phyloP scores from a whole-genome alignment of 345 rosid species.

The Populus alba region DNA sequence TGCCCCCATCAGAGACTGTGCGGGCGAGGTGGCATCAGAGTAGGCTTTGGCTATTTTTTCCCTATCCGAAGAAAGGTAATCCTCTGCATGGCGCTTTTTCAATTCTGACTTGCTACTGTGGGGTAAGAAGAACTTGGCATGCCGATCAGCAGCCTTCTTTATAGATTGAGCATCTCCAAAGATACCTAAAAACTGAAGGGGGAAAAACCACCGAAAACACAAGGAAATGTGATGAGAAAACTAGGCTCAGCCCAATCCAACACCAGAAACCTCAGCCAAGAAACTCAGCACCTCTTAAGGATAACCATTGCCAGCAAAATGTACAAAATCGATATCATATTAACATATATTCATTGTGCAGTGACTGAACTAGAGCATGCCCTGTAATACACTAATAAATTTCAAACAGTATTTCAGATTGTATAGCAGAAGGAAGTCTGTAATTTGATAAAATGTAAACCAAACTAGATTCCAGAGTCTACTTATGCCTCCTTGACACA shows the following conservation, averaged over 20 bases:
- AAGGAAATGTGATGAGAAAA: background rate
- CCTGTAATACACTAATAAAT: background rate
- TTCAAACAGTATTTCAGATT: background rate
- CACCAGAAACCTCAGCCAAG: background rate
- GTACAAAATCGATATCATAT: background rate
- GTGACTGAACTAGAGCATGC: background rate
- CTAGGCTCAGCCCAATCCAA: background rate
- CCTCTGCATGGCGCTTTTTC: conserved; percentile 85
- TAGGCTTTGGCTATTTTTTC: conserved; percentile 72
- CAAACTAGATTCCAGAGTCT: background rate
- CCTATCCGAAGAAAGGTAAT: conserved; percentile 71
- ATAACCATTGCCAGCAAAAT: background rate
- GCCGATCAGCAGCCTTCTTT: conserved; percentile 76
- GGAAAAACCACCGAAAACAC: background rate
- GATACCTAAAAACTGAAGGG: conserved; percentile 69
- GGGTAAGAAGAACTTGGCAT: conserved; percentile 68
- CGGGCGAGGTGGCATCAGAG: conserved; percentile 49
- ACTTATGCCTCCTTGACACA: background rate
- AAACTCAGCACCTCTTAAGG: background rate
- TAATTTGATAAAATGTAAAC: background rate
- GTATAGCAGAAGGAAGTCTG: background rate
- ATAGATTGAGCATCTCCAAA: conserved; percentile 67
- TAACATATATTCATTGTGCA: background rate
- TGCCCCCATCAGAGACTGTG: conserved; percentile 61
- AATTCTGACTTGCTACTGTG: conserved; percentile 61